Evolutionary conservation across 495 filamentous ascomycete species (phyloP).

Genomic region (Hyaloscypha variabilis): DNA sequence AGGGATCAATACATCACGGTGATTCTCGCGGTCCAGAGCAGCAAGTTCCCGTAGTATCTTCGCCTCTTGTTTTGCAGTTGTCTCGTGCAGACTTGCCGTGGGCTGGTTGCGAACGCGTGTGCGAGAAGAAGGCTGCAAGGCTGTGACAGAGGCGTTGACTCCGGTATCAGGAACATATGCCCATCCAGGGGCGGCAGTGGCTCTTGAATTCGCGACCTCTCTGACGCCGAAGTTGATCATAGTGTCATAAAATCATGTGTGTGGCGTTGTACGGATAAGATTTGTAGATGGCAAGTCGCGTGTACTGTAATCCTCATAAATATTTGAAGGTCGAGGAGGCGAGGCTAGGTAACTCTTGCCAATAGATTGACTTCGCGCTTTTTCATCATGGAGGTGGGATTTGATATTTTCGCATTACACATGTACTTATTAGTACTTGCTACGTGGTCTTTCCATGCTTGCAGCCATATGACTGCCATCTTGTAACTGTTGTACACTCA

Average conservation of each 20-base stretch:
- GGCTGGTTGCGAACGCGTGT: conserved; percentile 68
- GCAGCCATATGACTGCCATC: conserved; percentile 13
- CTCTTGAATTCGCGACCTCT: conserved; percentile 70
- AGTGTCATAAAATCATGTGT: conserved; percentile 10
- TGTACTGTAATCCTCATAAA: neutral
- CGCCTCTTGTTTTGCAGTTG: conserved; percentile 74
- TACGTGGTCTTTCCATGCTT: conserved; percentile 14
- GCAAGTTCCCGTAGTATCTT: conserved; percentile 76
- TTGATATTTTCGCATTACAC: neutral
- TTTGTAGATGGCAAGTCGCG: conserved; percentile 6
- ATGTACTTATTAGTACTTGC: neutral
- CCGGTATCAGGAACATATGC: conserved; percentile 83
- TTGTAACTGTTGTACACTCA: conserved; percentile 18
- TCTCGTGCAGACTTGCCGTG: conserved; percentile 52
- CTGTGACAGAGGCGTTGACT: conserved; percentile 54
- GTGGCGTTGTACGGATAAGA: neutral
- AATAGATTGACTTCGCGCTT: neutral
- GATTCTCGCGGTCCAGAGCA: conserved; percentile 79
- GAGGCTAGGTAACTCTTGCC: conserved; percentile 5
- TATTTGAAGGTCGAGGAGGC: conserved; percentile 11
- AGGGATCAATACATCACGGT: conserved; percentile 69
- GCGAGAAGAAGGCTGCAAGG: conserved; percentile 57
- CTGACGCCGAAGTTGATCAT: conserved; percentile 60
- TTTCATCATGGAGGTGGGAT: neutral
- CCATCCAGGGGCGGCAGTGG: conserved; percentile 76